phyloP scores from a whole-genome alignment of 495 filamentous ascomycete species.

The Letharia columbiana region DNA sequence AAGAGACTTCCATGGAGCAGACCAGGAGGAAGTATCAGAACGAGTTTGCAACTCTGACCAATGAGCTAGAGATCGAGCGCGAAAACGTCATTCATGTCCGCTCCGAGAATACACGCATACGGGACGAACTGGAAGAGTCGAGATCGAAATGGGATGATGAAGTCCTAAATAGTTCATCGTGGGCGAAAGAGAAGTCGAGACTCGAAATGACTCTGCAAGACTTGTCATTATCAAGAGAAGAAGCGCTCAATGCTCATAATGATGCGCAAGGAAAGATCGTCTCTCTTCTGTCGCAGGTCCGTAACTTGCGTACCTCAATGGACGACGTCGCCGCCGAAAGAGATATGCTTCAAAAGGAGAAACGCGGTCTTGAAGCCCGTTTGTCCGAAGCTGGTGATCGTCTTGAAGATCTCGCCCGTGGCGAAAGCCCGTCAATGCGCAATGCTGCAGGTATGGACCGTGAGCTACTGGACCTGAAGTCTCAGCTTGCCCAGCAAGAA shows the following conservation, averaged over 20 bases:
- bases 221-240: constrained; percentile 79
- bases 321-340: constrained; percentile 83
- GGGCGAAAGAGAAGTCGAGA: constrained; percentile 95
- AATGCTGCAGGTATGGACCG: constrained; percentile 86
- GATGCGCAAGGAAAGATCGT: constrained; percentile 92
- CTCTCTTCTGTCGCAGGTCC: constrained; percentile 81
- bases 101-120: constrained; percentile 61
- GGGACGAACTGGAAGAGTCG: constrained; percentile 91
- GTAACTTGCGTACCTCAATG: constrained; percentile 69
- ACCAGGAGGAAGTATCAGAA: constrained; percentile 94
- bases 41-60: constrained; percentile 79
- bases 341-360: constrained; percentile 79
- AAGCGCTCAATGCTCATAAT: constrained; percentile 86
- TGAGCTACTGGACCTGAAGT: constrained; percentile 84
- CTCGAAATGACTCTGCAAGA: constrained; percentile 88
- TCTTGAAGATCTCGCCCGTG: constrained; percentile 81
- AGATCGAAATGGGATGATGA: constrained; percentile 98
- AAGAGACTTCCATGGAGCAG: constrained; percentile 92
- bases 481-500: constrained; percentile 82
- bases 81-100: constrained; percentile 69
- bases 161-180: constrained; percentile 92
- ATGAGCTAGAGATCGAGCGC: constrained; percentile 86
- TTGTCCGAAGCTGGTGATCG: constrained; percentile 79
- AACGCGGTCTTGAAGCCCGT: constrained; percentile 80
- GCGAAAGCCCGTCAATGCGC: constrained; percentile 82